Conservation (phyloP, 2,329 filamentous ascomycete species). For the Chrysoporthe cubensis region DNA sequence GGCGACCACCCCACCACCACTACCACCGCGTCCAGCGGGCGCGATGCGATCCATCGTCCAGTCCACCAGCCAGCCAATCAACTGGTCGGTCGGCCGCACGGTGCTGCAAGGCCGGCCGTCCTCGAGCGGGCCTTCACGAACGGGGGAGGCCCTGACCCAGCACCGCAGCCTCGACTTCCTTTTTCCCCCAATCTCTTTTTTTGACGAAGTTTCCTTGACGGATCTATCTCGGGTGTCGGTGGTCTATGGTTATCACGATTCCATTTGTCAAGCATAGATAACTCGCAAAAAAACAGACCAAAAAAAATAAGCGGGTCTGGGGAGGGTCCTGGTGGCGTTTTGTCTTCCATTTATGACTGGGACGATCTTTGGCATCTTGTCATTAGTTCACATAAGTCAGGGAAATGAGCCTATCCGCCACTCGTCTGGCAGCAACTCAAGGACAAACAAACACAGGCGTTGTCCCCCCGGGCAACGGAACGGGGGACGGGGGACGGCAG, state of each 20-base stretch:
- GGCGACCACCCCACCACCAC: no score
- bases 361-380: background rate
- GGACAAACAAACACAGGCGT: no score
- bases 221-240: conserved; percentile 8
- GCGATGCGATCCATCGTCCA: background rate
- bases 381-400: background rate
- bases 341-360: background rate
- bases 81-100: background rate
- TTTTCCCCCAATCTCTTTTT: background rate
- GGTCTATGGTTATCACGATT: background rate
- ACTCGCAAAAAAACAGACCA: background rate
- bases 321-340: background rate
- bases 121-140: background rate
- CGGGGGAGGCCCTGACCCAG: background rate
- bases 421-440: no score
- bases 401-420: background rate
- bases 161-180: background rate
- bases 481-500: background rate
- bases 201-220: background rate
- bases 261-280: conserved; percentile 12
- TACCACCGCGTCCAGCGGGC: no score
- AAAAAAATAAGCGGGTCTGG: conserved; percentile 12
- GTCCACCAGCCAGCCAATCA: background rate
- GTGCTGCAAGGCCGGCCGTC: background rate
- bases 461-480: no score